These are phyloP conservation scores for Melaleuca alternifolia DNA, from an alignment of 345 rosid species.

Conservation along the genomic window DNA sequence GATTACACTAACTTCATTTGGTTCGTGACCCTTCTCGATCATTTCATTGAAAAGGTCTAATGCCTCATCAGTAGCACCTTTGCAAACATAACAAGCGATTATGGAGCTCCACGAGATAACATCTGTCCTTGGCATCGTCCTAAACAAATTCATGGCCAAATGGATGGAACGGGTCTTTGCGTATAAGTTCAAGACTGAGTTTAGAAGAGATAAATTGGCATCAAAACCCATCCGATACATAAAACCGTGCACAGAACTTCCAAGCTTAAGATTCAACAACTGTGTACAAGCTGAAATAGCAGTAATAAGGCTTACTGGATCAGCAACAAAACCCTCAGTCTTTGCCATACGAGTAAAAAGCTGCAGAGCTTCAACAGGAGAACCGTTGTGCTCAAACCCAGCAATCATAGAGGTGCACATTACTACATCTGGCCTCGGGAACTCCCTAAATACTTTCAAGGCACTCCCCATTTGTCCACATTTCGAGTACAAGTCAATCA, in stretches of 20 bases:
- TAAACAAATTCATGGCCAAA: constrained; percentile 22
- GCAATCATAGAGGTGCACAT: constrained; percentile 47
- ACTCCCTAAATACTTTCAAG: constrained; percentile 23
- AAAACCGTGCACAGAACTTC: constrained; percentile 39
- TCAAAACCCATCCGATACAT: constrained; percentile 27
- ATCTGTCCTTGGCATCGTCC: constrained; percentile 29
- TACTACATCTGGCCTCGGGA: constrained; percentile 32
- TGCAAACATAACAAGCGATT: constrained; percentile 30
- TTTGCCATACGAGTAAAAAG: constrained; percentile 26
- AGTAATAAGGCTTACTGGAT: constrained; percentile 25
- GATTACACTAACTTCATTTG: constrained; percentile 26
- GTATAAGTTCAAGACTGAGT: constrained; percentile 41
- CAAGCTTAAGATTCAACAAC: constrained; percentile 23
- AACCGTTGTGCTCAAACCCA: constrained; percentile 34
- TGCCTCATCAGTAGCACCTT: constrained; percentile 25
- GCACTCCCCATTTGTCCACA: constrained; percentile 31
- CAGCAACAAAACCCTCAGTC: constrained; percentile 13
- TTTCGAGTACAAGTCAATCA: constrained; percentile 54
- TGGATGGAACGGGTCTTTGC: constrained; percentile 24
- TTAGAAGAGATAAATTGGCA: constrained; percentile 17
- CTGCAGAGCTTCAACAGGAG: constrained; percentile 22
- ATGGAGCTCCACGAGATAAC: constrained; percentile 52
- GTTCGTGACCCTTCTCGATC: constrained; percentile 22
- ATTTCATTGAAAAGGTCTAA: constrained; percentile 28
- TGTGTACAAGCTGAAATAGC: constrained; percentile 38